Percentiles rank a stretch among this genome's conserved stretches.
Conservation (phyloP, 805 yeast genomes). For the Metschnikowia lunata region DNA sequence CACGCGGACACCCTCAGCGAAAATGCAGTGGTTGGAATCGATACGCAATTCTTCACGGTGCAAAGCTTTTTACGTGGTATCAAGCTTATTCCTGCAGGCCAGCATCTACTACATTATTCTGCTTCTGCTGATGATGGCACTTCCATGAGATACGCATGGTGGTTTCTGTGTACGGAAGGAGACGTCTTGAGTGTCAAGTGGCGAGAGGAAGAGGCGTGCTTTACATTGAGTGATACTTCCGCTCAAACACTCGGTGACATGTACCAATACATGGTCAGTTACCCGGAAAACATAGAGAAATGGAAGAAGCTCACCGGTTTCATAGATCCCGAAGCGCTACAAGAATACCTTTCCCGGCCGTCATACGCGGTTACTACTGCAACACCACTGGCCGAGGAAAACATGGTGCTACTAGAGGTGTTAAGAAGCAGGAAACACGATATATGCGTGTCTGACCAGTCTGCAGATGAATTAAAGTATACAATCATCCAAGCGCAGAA, state of each 20-base stretch:
- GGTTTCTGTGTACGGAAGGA: slow-evolving; percentile 38
- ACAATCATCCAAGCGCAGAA: slow-evolving; percentile 39
- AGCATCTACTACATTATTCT: slow-evolving; percentile 52
- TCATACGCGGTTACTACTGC: slow-evolving; percentile 37
- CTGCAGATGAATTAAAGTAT: slow-evolving; percentile 35
- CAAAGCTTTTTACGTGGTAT: slow-evolving; percentile 44
- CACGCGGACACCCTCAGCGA: slow-evolving; percentile 13
- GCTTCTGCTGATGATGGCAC: slow-evolving; percentile 12
- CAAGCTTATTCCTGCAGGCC: slow-evolving; percentile 46
- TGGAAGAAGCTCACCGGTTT: slow-evolving; percentile 14
- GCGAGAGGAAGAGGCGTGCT: slow-evolving; percentile 20
- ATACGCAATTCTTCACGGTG: slow-evolving; percentile 44
- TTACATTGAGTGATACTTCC: slow-evolving; percentile 16
- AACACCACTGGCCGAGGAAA: slow-evolving; percentile 49
- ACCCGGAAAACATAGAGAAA: slow-evolving; percentile 27
- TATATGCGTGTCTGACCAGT: slow-evolving; percentile 22
- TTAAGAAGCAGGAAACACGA: slow-evolving; percentile 20
- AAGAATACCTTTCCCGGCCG: slow-evolving; percentile 11
- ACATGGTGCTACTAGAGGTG: slow-evolving; percentile 35
- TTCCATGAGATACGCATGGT: slow-evolving; percentile 30
- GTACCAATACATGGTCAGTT: slow-evolving; percentile 34
- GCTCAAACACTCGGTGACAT: slow-evolving; percentile 23
- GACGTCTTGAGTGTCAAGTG: slow-evolving; percentile 33
- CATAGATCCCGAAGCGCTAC: slow-evolving; percentile 24
- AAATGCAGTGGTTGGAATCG: slow-evolving; percentile 39